Evolutionary conservation across 352 stramenopile species (phyloP).

Genomic region (Phytophthora citricola): DNA sequence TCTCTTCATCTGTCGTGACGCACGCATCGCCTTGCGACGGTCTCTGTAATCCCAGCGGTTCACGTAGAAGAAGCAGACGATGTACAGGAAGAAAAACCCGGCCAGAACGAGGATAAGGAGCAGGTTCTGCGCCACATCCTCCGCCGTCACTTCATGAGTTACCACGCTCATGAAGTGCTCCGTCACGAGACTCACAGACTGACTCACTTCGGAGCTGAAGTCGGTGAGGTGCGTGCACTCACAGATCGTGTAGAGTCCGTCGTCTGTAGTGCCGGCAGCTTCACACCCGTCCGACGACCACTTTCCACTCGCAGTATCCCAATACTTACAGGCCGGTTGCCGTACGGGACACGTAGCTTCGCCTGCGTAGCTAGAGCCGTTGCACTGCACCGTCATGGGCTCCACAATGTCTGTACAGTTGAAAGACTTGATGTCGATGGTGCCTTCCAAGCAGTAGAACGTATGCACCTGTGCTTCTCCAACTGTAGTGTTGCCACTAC

Average conservation of each 20-base stretch:
- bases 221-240: slow-evolving; percentile 80
- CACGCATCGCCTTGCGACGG: slow-evolving; percentile 43
- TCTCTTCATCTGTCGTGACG: slow-evolving; percentile 40
- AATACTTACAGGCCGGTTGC: slow-evolving; percentile 66
- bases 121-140: slow-evolving; percentile 69
- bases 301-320: slow-evolving; percentile 42
- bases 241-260: slow-evolving; percentile 77
- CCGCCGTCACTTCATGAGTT: slow-evolving; percentile 56
- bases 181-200: slow-evolving; percentile 60
- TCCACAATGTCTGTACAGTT: slow-evolving; percentile 54
- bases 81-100: slow-evolving; percentile 60
- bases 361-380: slow-evolving; percentile 60
- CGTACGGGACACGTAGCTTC: slow-evolving; percentile 57
- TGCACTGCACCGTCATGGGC: slow-evolving; percentile 50
- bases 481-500: slow-evolving; percentile 14
- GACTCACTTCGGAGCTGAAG: slow-evolving; percentile 70
- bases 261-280: slow-evolving; percentile 56
- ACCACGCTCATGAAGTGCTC: slow-evolving; percentile 72
- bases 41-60: slow-evolving; percentile 68
- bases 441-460: slow-evolving; percentile 56
- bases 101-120: slow-evolving; percentile 58
- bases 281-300: slow-evolving; percentile 73
- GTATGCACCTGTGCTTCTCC: slow-evolving; percentile 35
- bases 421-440: slow-evolving; percentile 61
- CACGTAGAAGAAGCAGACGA: slow-evolving; percentile 62